Conservation (phyloP, 2,329 filamentous ascomycete species). For the Colletotrichum plurivorum region DNA sequence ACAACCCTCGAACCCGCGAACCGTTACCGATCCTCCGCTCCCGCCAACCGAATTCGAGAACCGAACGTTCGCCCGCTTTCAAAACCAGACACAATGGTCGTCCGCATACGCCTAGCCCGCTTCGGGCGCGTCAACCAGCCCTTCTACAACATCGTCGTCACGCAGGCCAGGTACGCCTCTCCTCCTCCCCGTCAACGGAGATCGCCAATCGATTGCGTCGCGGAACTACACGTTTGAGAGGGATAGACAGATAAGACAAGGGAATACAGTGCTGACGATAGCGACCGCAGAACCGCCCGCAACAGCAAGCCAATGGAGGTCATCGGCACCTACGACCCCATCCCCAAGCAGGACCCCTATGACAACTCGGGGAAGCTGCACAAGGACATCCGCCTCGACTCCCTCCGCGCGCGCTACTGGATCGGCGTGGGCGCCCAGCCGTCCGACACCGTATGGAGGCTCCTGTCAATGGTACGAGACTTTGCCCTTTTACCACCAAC, state of each 20-base stretch:
- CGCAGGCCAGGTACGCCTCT: conserved; percentile 83
- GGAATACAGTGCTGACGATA: conserved; percentile 4
- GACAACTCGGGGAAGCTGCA: conserved; percentile 77
- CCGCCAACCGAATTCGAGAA: background rate
- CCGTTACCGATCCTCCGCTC: background rate
- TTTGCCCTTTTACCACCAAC: too few species aligned
- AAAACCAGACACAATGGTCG: conserved; percentile 76
- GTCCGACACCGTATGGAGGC: conserved; percentile 87
- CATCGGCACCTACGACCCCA: conserved; percentile 82
- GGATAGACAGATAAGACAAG: background rate
- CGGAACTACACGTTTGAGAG: background rate
- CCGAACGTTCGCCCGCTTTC: background rate
- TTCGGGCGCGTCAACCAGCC: conserved; percentile 91
- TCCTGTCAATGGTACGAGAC: conserved; percentile 86
- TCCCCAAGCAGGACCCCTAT: conserved; percentile 73
- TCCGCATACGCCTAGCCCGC: conserved; percentile 93
- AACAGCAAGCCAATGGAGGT: conserved; percentile 94
- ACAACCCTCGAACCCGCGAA: background rate
- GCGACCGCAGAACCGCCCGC: conserved; percentile 77
- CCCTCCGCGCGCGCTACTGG: conserved; percentile 90
- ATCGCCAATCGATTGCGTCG: background rate
- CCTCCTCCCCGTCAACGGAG: background rate
- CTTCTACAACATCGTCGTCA: conserved; percentile 97
- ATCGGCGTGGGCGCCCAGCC: conserved; percentile 97
- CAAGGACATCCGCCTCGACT: conserved; percentile 94